Evolutionary conservation across 805 yeast genomes (phyloP).

Genomic region (Sungouiozyma ichnusensis): DNA sequence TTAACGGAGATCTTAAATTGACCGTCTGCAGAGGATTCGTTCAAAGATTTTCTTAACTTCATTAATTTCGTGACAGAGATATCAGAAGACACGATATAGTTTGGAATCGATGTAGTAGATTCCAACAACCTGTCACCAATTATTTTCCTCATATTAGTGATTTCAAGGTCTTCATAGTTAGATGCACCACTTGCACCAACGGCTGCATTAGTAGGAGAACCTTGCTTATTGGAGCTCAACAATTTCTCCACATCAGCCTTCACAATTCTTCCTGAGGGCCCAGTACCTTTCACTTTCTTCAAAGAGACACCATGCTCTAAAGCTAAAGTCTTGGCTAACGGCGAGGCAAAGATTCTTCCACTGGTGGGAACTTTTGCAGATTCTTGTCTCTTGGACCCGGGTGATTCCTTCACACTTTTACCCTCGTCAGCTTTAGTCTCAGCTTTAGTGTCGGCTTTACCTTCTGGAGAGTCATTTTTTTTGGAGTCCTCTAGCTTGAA

Average conservation of each 20-base stretch:
- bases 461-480: slow-evolving; percentile 34
- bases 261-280: slow-evolving; percentile 90
- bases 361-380: slow-evolving; percentile 27
- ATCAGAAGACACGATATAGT: slow-evolving; percentile 82
- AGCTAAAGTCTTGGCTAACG: slow-evolving; percentile 87
- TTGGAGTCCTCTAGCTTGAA: slow-evolving; percentile 71
- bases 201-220: slow-evolving; percentile 35
- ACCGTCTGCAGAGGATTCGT: slow-evolving; percentile 65
- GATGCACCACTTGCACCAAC: slow-evolving; percentile 34
- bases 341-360: slow-evolving; percentile 82
- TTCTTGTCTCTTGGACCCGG: slow-evolving; percentile 51
- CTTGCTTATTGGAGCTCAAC: slow-evolving; percentile 36
- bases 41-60: slow-evolving; percentile 84
- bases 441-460: slow-evolving; percentile 27
- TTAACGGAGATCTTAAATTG: slow-evolving; percentile 86
- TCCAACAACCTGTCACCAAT: slow-evolving; percentile 81
- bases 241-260: slow-evolving; percentile 80
- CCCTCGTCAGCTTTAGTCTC: slow-evolving; percentile 30
- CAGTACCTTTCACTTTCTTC: slow-evolving; percentile 79
- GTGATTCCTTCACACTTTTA: too few species aligned
- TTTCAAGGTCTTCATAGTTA: slow-evolving; percentile 69
- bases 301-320: slow-evolving; percentile 83
- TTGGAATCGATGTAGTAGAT: slow-evolving; percentile 81
- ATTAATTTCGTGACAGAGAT: slow-evolving; percentile 81
- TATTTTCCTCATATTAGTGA: slow-evolving; percentile 86